Conservation (phyloP, 495 filamentous ascomycete species). For the Tuber aestivum region DNA sequence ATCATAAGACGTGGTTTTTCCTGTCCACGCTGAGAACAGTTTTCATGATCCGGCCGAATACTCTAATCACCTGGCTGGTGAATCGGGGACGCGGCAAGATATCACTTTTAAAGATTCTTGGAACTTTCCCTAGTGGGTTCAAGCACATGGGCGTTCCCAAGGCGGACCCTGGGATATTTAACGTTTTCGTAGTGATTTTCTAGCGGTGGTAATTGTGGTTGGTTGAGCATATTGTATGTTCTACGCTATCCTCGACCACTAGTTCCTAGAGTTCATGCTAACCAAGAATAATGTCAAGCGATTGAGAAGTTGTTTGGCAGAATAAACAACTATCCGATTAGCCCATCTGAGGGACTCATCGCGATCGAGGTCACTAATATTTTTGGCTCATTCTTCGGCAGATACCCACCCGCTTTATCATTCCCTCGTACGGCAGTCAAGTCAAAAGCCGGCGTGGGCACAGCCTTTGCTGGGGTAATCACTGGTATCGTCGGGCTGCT, state of each 20-base stretch:
- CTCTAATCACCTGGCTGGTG: conserved; percentile 79
- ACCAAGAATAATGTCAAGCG: conserved; percentile 40
- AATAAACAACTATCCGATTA: conserved; percentile 96
- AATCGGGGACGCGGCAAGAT: conserved; percentile 55
- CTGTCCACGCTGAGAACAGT: conserved; percentile 78
- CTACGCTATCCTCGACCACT: background rate
- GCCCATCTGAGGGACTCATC: conserved; percentile 93
- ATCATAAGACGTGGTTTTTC: conserved; percentile 77
- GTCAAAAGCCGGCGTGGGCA: conserved; percentile 92
- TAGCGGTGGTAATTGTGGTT: conserved; percentile 81
- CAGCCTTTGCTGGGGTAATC: conserved; percentile 85
- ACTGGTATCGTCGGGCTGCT: conserved; percentile 82
- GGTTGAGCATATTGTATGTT: conserved; percentile 73
- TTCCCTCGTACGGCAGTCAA: conserved; percentile 98
- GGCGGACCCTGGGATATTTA: conserved; percentile 53
- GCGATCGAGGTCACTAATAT: conserved; percentile 91
- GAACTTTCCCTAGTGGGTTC: conserved; percentile 65
- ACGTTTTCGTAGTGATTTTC: conserved; percentile 59
- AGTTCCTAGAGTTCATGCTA: background rate
- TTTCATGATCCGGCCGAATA: conserved; percentile 92
- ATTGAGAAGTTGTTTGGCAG: conserved; percentile 97
- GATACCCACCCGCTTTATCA: conserved; percentile 89
- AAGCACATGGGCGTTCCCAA: conserved; percentile 31
- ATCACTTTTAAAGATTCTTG: conserved; percentile 62
- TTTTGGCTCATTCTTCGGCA: conserved; percentile 87